Conservation (phyloP, 306 rosid species). For the Quercus mongolica region DNA sequence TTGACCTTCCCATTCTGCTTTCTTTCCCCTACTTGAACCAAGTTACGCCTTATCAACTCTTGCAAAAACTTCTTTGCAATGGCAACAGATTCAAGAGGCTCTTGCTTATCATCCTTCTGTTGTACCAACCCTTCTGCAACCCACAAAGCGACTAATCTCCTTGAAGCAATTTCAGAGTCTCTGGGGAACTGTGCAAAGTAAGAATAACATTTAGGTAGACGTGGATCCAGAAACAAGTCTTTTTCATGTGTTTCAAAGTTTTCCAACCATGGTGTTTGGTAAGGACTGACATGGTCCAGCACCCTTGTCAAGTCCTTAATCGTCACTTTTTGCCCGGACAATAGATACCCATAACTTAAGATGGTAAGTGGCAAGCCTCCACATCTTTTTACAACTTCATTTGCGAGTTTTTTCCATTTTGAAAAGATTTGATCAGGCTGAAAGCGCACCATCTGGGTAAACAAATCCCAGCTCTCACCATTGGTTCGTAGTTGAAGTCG, state of each 20-base stretch:
- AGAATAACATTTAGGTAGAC: background rate
- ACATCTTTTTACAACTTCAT: constrained; percentile 15
- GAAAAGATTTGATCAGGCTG: too few species aligned
- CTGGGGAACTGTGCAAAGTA: constrained; percentile 24
- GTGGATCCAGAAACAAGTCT: background rate
- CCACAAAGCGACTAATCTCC: constrained; percentile 39
- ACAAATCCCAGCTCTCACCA: constrained; percentile 26
- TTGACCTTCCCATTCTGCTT: constrained; percentile 27
- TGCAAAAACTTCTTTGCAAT: too few species aligned
- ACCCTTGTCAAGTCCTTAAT: background rate
- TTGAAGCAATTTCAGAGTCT: constrained; percentile 26
- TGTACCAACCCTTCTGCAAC: constrained; percentile 29
- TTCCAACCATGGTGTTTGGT: background rate
- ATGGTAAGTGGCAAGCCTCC: constrained; percentile 33
- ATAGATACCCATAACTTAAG: constrained; percentile 15
- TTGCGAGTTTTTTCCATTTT: constrained; percentile 16
- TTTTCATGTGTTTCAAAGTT: background rate
- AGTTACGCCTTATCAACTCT: background rate
- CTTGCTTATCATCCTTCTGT: background rate
- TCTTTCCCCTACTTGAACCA: constrained; percentile 19
- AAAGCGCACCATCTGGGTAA: constrained; percentile 19
- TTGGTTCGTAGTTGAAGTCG: constrained; percentile 26
- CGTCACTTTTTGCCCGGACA: background rate
- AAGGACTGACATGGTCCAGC: background rate
- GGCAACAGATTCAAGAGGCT: constrained; percentile 15